Percentiles rank a stretch among this genome's conserved stretches.
Conservation (phyloP, 1,284 basidiomycete genomes). For the Melampsora americana region DNA sequence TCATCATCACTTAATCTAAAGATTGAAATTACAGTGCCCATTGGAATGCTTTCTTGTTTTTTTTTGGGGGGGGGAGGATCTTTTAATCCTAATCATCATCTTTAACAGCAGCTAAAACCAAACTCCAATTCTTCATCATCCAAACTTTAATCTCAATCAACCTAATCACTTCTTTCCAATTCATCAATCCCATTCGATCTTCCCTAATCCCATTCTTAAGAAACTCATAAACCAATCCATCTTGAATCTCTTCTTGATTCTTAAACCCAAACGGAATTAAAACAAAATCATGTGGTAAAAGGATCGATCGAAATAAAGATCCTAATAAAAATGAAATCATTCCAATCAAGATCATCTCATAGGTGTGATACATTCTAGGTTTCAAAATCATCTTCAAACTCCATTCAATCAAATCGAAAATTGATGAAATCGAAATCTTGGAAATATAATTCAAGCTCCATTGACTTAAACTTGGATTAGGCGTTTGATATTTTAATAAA, state of each 20-base stretch:
- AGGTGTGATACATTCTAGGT: slow-evolving; percentile 51
- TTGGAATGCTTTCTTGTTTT: too few species aligned
- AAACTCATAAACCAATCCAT: slow-evolving; percentile 1
- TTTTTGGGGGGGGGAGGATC: too few species aligned
- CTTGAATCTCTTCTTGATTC: background rate
- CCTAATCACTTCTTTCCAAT: slow-evolving; percentile 38
- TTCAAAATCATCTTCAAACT: background rate
- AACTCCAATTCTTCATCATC: slow-evolving; percentile 28
- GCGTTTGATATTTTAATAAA: slow-evolving; percentile 29
- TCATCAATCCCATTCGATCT: slow-evolving; percentile 14
- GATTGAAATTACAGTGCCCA: too few species aligned
- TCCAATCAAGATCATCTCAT: slow-evolving; percentile 67
- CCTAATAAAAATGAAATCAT: slow-evolving; percentile 87
- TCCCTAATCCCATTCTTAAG: background rate
- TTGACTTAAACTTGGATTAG: too few species aligned
- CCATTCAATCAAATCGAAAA: background rate
- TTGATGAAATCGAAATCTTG: slow-evolving; percentile 35
- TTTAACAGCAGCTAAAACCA: slow-evolving; percentile 35
- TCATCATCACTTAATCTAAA: too few species aligned
- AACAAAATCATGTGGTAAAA: slow-evolving; percentile 88
- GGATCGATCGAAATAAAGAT: slow-evolving; percentile 76
- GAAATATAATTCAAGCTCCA: slow-evolving; percentile 41
- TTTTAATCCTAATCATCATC: too few species aligned
- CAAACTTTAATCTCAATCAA: slow-evolving; percentile 32
- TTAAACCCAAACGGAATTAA: slow-evolving; percentile 61